Evolutionary conservation across 2,329 filamentous ascomycete species (phyloP).

Genomic region (Colletotrichum lentis): DNA sequence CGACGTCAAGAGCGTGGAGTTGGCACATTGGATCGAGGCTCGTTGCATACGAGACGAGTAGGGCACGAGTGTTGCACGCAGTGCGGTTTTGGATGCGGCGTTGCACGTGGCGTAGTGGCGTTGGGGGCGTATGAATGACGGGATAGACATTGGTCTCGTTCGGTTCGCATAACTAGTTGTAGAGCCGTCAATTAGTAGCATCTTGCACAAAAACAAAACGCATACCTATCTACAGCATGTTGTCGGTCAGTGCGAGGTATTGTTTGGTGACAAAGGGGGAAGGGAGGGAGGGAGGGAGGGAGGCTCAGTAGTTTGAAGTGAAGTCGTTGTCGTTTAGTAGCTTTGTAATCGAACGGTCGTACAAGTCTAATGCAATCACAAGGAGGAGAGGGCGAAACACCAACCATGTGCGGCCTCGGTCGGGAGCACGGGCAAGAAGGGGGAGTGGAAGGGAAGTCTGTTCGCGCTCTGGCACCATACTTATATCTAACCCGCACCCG

Average conservation of each 20-base stretch:
- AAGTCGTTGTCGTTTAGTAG: neutral
- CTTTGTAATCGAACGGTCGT: neutral
- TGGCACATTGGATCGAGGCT: conserved; percentile 59
- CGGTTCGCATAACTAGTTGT: neutral
- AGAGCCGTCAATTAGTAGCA: conserved; percentile 6
- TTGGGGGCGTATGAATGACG: conserved; percentile 9
- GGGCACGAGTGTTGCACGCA: too few relatives aligned
- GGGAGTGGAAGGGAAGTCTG: neutral
- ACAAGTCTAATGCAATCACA: neutral
- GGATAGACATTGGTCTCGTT: conserved; percentile 16
- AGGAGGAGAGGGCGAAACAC: neutral
- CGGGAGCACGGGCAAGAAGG: neutral
- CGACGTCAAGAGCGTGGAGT: conserved; percentile 56
- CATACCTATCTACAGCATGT: neutral
- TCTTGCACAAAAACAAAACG: neutral
- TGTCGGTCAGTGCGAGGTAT: neutral
- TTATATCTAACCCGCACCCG: too few relatives aligned
- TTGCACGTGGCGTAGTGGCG: conserved; percentile 13
- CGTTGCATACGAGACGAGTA: conserved; percentile 36
- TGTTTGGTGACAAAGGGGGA: neutral
- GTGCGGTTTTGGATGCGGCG: neutral
- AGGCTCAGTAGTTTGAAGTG: neutral
- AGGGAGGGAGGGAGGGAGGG: too few relatives aligned
- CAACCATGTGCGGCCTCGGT: neutral
- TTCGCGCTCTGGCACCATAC: neutral